phyloP scores from a whole-genome alignment of 805 yeast genomes.

The Metschnikowia gelsemii region DNA sequence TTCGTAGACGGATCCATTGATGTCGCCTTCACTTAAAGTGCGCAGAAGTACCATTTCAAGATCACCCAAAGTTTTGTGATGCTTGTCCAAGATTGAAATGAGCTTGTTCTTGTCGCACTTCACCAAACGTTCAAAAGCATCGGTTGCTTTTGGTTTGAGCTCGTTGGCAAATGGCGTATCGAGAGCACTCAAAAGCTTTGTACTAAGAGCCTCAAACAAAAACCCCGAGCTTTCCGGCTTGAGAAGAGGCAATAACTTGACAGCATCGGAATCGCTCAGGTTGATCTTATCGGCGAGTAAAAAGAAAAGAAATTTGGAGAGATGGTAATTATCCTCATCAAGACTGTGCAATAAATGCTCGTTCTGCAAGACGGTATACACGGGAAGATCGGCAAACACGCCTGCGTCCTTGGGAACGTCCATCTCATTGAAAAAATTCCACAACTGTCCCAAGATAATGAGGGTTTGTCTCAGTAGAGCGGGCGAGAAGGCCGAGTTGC shows the following conservation, averaged over 20 bases:
- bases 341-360: conserved; percentile 16
- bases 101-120: conserved; percentile 25
- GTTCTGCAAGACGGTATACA: conserved; percentile 7
- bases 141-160: conserved; percentile 20
- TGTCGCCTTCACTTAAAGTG: conserved; percentile 41
- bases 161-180: conserved; percentile 13
- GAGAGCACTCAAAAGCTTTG: conserved; percentile 13
- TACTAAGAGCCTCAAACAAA: conserved; percentile 20
- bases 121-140: conserved; percentile 25
- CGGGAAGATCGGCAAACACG: conserved; percentile 22
- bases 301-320: conserved; percentile 32
- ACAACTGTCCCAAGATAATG: conserved; percentile 42
- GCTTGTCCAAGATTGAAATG: conserved; percentile 19
- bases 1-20: conserved; percentile 27
- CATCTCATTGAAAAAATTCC: conserved; percentile 28
- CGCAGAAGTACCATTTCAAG: conserved; percentile 63
- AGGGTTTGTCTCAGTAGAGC: conserved; percentile 32
- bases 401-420: conserved; percentile 15
- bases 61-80: conserved; percentile 28
- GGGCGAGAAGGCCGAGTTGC: conserved; percentile 24
- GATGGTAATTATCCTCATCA: conserved; percentile 27
- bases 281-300: conserved; percentile 30
- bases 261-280: conserved; percentile 17
- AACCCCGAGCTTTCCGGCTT: conserved; percentile 18
- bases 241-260: conserved; percentile 26